A percentile compares a stretch with the other conserved stretches of the same genome.
Conservation (phyloP, 106 monocot species). For the Hemerocallis citrina region DNA sequence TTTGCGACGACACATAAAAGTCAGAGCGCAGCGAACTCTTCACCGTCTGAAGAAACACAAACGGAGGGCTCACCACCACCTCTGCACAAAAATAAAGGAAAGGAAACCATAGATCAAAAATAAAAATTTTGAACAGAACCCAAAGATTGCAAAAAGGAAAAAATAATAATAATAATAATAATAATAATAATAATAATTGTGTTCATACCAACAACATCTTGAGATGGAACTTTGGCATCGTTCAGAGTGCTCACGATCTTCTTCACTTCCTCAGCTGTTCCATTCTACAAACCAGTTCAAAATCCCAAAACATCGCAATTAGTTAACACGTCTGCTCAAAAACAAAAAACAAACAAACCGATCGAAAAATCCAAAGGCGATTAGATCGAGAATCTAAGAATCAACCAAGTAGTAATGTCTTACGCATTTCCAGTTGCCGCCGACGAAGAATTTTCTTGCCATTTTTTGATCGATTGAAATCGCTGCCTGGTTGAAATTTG, state of each 20-base stretch:
- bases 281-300: slow-evolving; percentile 38
- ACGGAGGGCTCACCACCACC: slow-evolving; percentile 72
- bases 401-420: no score
- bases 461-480: no score
- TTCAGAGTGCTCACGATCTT: slow-evolving; percentile 58
- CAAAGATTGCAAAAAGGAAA: no score
- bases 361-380: no score
- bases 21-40: slow-evolving; percentile 50
- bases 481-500: no score
- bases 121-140: no score
- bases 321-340: no score
- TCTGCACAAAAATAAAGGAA: slow-evolving; percentile 40
- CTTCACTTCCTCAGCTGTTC: slow-evolving; percentile 57
- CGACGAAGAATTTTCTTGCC: slow-evolving; percentile 86
- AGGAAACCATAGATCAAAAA: no score
- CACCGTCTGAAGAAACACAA: slow-evolving; percentile 54
- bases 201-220: slow-evolving; percentile 69
- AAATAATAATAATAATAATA: no score
- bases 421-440: slow-evolving; percentile 99
- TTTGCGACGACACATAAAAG: slow-evolving; percentile 62
- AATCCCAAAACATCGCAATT: neutral
- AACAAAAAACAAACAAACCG: no score
- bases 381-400: no score
- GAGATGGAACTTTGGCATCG: slow-evolving; percentile 37
- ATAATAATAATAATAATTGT: neutral